Evolutionary conservation across 495 filamentous ascomycete species (phyloP).

Genomic region (Bryoglossum gracile): DNA sequence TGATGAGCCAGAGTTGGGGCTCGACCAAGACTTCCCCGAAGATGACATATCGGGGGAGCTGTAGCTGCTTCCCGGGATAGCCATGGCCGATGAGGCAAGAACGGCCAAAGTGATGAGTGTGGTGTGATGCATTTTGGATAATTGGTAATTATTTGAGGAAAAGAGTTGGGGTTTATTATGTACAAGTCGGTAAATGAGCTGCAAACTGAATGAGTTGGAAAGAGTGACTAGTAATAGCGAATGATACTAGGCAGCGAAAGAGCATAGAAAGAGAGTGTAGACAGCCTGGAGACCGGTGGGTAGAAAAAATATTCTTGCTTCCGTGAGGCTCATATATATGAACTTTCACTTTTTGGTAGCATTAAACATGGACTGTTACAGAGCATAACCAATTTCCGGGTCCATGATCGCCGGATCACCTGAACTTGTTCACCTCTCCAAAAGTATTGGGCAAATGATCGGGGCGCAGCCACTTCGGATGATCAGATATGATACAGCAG

Average conservation of each 20-base stretch:
- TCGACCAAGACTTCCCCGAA: no score
- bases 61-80: neutral
- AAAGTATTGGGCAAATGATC: neutral
- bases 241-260: neutral
- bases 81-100: neutral
- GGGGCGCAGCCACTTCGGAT: neutral
- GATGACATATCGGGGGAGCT: no score
- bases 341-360: neutral
- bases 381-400: neutral
- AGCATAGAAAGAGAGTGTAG: neutral
- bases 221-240: neutral
- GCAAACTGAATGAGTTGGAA: neutral
- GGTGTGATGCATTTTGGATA: neutral
- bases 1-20: no score
- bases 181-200: neutral
- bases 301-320: neutral
- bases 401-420: neutral
- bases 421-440: neutral
- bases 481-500: neutral
- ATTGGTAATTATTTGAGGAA: neutral
- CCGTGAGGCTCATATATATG: neutral
- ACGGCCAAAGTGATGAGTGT: neutral
- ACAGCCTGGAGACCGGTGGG: neutral
- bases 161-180: neutral
- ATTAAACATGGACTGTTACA: neutral